Evolutionary conservation across 345 rosid genomes (phyloP), one percentile per base, ranked within the genome.

Genomic region (Eucalyptus tenuipes): DNA sequence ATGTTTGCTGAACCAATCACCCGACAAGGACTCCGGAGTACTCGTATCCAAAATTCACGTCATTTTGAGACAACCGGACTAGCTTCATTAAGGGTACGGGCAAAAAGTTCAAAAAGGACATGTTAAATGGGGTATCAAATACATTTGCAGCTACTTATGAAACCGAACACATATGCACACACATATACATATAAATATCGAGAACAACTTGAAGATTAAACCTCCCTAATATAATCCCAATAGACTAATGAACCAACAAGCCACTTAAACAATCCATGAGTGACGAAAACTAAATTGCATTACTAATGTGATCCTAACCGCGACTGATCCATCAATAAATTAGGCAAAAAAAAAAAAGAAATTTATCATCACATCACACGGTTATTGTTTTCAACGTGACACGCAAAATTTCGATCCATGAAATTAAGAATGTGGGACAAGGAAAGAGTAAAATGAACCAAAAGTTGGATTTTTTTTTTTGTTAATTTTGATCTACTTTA

Each of bases 251-350:
- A 52, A 25, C 57, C 57, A 8, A 52, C 25, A 1, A 20, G 57
- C 57, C 25, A 20, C 57, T 52, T 25, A 59, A 59, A 25, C 7
- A 11, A 59, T 59, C n/a, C n/a, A 59, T 1, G 15, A 59, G 66
- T 5, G 31, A 25, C 0, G 31, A 59, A 25, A 59, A 59, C 7
- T 25, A 59, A 59, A 59, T 59, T 31, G 0, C 6, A 25, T 25
- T 11, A 27, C 10, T 59, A 3, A 59, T 59, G 14, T 0, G 66
- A 59, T 5, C 1, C 2, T 27, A 1, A 59, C 2, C 3, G 3
- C 1, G 3, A 59, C 31, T 1, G 14, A 59, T 59, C 0, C 15
- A 4, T 2, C 66, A 59, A 59, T 17, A 33, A 17, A 33, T 68
- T 33, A 17, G 13, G 31, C 1, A 3, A 5, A 2, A 7, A 16